Evolutionary conservation across 495 filamentous ascomycete genomes (phyloP), one percentile per base, ranked within the genome.

Genomic region (Peziza echinospora): DNA sequence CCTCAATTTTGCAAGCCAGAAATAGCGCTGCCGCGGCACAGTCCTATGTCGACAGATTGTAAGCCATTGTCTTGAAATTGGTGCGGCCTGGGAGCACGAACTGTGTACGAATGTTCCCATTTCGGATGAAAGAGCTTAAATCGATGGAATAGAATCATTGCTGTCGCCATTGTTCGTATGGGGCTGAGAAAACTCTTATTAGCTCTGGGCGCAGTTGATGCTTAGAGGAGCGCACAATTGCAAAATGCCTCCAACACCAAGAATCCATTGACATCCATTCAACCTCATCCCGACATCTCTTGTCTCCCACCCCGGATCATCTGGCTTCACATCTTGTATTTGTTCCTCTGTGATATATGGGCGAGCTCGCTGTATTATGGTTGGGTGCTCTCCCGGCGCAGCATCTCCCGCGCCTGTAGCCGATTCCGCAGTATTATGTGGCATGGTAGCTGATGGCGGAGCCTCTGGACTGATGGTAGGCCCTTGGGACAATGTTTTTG

Each of bases 1-100:
- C 89, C 57, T 97, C 89, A 40, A 87, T 84, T 62, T 97, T 97
- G 71, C 87, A 94, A 26, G 85, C 85, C 16, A 80, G 78, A 55
- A 96, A 87, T 24, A 97, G 67, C 24, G 82, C 76, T 10, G 89
- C 86, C 0, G 85, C 73, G 3, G 85, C 82, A 4, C 84, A 84
- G 60, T 96, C 89, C 72, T 78, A 44, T 24, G 44, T 9, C 43
- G 11, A 55, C 21, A 44, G 47, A 63, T 37, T 64, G 53, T 13
- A 5, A 5, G 1, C 0, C 1, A 11, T 7, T 17, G 19, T 37
- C 30, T 13, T 11, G 13, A 37, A 21, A 5, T 17, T 13, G 13
- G 26, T 26, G 17, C 8, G 13, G n/a, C 9, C 3, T 41, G 13
- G 22, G 11, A 21, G 28, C 26, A 57, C 54, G 39, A 60, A 73